A percentile compares a stretch with the other conserved stretches of the same genome.
These are phyloP conservation scores for Kwoniella bestiolae DNA, from an alignment of 768 basidiomycete species.

Conservation along the genomic window DNA sequence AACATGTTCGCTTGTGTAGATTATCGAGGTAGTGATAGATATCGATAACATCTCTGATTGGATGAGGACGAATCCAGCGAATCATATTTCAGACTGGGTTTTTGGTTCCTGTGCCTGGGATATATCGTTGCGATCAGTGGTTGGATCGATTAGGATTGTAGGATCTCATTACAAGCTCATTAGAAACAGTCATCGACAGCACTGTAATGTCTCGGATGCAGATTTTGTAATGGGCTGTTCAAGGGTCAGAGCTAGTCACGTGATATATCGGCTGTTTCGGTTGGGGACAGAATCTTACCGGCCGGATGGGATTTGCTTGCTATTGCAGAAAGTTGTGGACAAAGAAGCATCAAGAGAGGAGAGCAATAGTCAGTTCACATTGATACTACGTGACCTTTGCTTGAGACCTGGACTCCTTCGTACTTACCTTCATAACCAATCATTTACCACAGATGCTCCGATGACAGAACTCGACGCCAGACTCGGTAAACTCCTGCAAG, in stretches of 20 bases:
- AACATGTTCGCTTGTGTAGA: neutral
- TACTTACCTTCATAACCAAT: no score
- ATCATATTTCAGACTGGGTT: neutral
- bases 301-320: neutral
- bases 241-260: no score
- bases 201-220: no score
- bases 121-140: neutral
- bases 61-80: neutral
- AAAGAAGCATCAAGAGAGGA: neutral
- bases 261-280: neutral
- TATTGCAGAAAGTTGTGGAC: neutral
- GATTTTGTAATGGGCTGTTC: no score
- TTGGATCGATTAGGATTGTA: neutral
- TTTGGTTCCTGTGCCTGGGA: neutral
- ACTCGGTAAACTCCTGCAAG: slow-evolving; percentile 34
- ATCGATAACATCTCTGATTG: neutral
- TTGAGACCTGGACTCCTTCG: no score
- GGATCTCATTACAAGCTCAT: neutral
- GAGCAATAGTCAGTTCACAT: neutral
- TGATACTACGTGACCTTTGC: no score
- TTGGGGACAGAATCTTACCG: neutral
- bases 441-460: neutral
- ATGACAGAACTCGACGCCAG: slow-evolving; percentile 38
- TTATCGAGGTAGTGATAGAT: neutral
- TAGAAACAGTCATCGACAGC: no score